These are phyloP conservation scores for Tubosaeta sp. DNA, from an alignment of 768 basidiomycete species.

Conservation along the genomic window DNA sequence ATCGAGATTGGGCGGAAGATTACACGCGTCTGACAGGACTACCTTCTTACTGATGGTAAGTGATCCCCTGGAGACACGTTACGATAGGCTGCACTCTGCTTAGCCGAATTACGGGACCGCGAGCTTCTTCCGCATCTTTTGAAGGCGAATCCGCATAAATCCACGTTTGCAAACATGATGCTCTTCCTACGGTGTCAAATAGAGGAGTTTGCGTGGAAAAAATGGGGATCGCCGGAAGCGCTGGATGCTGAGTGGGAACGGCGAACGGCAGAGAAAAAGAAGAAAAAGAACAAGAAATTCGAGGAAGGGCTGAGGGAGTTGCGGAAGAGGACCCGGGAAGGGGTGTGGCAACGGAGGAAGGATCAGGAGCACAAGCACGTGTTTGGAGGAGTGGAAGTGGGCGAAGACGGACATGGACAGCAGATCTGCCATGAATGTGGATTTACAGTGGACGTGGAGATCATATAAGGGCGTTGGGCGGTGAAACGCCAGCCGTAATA, in stretches of 20 bases:
- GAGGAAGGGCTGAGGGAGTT: constrained; percentile 85
- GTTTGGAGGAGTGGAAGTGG: constrained; percentile 59
- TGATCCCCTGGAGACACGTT: constrained; percentile 5
- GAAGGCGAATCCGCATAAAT: constrained; percentile 92
- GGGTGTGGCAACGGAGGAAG: constrained; percentile 82
- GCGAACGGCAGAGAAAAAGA: constrained; percentile 76
- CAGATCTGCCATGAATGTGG: constrained; percentile 89
- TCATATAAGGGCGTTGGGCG: constrained; percentile 47
- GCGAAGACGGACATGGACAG: constrained; percentile 49
- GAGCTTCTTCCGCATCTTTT: constrained; percentile 90
- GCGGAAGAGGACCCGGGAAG: constrained; percentile 79
- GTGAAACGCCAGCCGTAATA: too few relatives aligned
- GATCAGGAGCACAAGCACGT: constrained; percentile 87
- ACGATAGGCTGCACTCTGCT: background rate
- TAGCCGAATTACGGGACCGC: constrained; percentile 90
- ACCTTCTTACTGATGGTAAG: constrained; percentile 89
- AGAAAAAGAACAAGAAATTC: constrained; percentile 92
- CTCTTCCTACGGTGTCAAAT: constrained; percentile 90
- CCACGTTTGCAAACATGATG: constrained; percentile 99
- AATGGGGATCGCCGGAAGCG: constrained; percentile 94
- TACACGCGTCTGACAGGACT: constrained; percentile 54
- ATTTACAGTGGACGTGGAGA: constrained; percentile 87
- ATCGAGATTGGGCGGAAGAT: background rate
- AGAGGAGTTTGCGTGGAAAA: constrained; percentile 95
- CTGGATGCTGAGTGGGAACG: constrained; percentile 84